Conservation (phyloP, 352 stramenopile genomes). For the Phytophthora nicotianae region DNA sequence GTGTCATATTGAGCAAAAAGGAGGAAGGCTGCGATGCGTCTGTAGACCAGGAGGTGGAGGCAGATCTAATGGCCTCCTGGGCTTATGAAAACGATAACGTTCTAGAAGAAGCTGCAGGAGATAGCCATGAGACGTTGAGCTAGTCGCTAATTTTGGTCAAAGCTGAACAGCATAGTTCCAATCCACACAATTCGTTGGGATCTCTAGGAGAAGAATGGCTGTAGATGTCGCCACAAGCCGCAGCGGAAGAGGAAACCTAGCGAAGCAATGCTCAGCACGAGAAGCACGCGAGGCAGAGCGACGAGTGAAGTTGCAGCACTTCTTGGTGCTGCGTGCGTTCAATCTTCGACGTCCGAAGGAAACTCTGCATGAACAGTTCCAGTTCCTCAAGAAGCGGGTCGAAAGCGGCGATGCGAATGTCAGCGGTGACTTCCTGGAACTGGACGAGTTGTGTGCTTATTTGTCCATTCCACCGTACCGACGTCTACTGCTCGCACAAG, state of each 20-base stretch:
- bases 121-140: constrained; percentile 20
- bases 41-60: constrained; percentile 17
- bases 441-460: constrained; percentile 73
- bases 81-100: constrained; percentile 34
- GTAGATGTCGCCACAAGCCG: constrained; percentile 1
- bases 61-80: constrained; percentile 29
- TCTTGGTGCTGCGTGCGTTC: constrained; percentile 82
- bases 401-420: constrained; percentile 19
- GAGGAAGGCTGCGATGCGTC: neutral
- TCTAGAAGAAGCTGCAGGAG: constrained; percentile 14
- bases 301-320: constrained; percentile 74
- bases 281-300: constrained; percentile 40
- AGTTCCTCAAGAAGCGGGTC: constrained; percentile 41
- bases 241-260: constrained; percentile 5
- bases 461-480: constrained; percentile 72
- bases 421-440: constrained; percentile 42
- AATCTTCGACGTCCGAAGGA: constrained; percentile 69
- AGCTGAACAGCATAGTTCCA: neutral
- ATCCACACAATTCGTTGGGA: neutral
- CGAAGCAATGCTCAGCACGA: constrained; percentile 15
- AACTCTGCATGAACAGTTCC: constrained; percentile 75
- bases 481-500: constrained; percentile 54
- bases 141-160: constrained; percentile 27
- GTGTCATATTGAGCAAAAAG: constrained; percentile 34
- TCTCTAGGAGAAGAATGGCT: constrained; percentile 12